Evolutionary conservation across 371 early-diverging fungal species (phyloP).

Genomic region (Zopfochytrium polystomum): DNA sequence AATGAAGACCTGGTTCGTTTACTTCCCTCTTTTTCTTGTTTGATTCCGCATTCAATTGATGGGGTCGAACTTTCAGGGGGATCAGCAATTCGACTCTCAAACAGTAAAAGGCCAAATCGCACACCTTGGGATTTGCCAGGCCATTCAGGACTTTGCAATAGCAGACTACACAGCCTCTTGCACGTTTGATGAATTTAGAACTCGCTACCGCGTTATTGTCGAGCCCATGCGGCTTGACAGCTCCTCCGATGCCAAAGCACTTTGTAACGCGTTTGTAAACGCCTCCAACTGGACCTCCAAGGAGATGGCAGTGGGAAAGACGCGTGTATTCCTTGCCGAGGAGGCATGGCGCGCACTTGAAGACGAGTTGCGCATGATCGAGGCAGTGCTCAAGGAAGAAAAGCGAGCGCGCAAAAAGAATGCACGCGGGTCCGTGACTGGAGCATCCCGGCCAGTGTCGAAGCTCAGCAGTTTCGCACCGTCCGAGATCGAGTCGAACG

Average conservation of each 20-base stretch:
- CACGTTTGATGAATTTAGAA: slow-evolving; percentile 63
- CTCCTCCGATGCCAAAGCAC: slow-evolving; percentile 43
- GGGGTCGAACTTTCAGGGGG: background rate
- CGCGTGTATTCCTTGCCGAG: slow-evolving; percentile 68
- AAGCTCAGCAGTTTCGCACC: slow-evolving; percentile 8
- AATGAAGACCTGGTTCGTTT: slow-evolving; percentile 31
- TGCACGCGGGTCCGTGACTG: background rate
- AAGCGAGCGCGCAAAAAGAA: slow-evolving; percentile 43
- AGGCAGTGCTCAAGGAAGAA: slow-evolving; percentile 56
- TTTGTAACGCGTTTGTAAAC: slow-evolving; percentile 30
- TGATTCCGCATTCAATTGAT: background rate
- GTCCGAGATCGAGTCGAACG: slow-evolving; percentile 8
- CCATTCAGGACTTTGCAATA: slow-evolving; percentile 39
- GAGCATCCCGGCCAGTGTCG: slow-evolving; percentile 2
- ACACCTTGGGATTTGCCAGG: slow-evolving; percentile 61
- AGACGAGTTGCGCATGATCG: slow-evolving; percentile 66
- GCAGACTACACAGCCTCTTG: slow-evolving; percentile 58
- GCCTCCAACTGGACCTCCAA: slow-evolving; percentile 30
- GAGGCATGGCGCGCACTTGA: slow-evolving; percentile 67
- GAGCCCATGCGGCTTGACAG: slow-evolving; percentile 32
- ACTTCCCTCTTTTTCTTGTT: slow-evolving; percentile 8
- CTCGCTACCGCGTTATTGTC: slow-evolving; percentile 58
- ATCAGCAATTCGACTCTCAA: slow-evolving; percentile 38
- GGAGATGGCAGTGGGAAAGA: slow-evolving; percentile 72
- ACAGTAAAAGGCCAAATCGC: slow-evolving; percentile 31